Percentiles rank a stretch among this genome's conserved stretches.
These are phyloP conservation scores for Suillus discolor DNA, from an alignment of 768 basidiomycete genomes.

Conservation along the genomic window DNA sequence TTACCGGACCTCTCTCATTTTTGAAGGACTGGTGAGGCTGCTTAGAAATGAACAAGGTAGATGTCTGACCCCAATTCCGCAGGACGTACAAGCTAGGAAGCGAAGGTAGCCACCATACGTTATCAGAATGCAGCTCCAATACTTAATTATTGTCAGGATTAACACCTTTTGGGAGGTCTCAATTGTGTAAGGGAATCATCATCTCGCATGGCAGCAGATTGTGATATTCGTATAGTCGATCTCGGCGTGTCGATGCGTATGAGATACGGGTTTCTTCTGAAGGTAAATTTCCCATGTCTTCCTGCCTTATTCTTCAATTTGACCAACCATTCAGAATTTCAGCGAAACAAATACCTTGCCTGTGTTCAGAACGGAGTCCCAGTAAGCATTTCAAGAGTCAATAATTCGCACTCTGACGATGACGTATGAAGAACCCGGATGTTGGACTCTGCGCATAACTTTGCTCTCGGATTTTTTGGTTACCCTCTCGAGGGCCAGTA, in stretches of 20 bases:
- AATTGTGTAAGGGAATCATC: constrained; percentile 57
- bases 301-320: constrained; percentile 25
- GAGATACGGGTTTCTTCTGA: constrained; percentile 45
- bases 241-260: constrained; percentile 44
- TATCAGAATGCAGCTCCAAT: constrained; percentile 14
- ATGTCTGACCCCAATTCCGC: not conserved
- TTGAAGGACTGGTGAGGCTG: constrained; percentile 71
- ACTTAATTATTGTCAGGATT: constrained; percentile 46
- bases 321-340: constrained; percentile 35
- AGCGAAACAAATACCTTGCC: constrained; percentile 42
- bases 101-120: constrained; percentile 50
- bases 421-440: constrained; percentile 43
- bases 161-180: constrained; percentile 82
- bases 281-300: constrained; percentile 21
- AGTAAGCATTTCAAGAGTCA: constrained; percentile 29
- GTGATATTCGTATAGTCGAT: constrained; percentile 29
- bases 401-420: not conserved
- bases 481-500: constrained; percentile 47
- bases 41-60: not conserved
- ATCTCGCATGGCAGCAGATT: not conserved
- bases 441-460: constrained; percentile 54
- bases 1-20: constrained; percentile 63
- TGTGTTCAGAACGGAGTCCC: constrained; percentile 56
- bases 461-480: constrained; percentile 55
- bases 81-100: constrained; percentile 87